Conservation (phyloP, 345 rosid genomes). For the Cardamine occulta region DNA sequence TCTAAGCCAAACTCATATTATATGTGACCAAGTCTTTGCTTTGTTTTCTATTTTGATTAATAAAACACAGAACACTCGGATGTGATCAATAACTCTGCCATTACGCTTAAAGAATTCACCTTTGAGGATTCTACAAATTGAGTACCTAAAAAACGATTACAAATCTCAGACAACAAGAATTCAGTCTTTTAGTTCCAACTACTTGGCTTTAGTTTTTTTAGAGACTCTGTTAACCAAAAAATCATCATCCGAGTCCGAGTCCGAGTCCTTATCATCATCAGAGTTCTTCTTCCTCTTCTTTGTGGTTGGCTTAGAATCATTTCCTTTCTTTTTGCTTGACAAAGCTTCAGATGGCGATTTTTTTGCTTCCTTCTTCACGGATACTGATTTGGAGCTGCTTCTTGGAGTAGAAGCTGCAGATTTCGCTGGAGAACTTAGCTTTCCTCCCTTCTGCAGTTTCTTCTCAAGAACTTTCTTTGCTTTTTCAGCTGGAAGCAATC, state of each 20-base stretch:
- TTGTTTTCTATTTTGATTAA: background rate
- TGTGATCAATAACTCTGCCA: conserved; percentile 17
- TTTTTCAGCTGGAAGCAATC: conserved; percentile 70
- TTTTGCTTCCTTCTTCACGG: conserved; percentile 42
- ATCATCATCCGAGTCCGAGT: conserved; percentile 68
- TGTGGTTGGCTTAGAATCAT: conserved; percentile 50
- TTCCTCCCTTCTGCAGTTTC: conserved; percentile 64
- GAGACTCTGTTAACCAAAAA: conserved; percentile 42
- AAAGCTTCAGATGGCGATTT: conserved; percentile 43
- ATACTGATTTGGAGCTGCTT: conserved; percentile 46
- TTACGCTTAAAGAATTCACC: conserved; percentile 11
- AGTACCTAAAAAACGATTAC: background rate
- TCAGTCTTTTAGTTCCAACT: conserved; percentile 11
- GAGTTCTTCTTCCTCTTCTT: conserved; percentile 61
- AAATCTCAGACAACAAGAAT: conserved; percentile 14
- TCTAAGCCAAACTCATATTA: background rate
- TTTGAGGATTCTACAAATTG: background rate
- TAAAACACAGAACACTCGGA: background rate
- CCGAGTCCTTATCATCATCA: conserved; percentile 51
- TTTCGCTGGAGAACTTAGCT: conserved; percentile 62
- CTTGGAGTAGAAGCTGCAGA: conserved; percentile 48
- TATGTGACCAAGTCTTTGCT: background rate
- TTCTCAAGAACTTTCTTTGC: conserved; percentile 73
- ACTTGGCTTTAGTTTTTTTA: conserved; percentile 64
- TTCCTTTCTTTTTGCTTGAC: conserved; percentile 53